Base-by-base conservation (phyloP, 352 stramenopile genomes). In the Phytophthora multivora region DNA sequence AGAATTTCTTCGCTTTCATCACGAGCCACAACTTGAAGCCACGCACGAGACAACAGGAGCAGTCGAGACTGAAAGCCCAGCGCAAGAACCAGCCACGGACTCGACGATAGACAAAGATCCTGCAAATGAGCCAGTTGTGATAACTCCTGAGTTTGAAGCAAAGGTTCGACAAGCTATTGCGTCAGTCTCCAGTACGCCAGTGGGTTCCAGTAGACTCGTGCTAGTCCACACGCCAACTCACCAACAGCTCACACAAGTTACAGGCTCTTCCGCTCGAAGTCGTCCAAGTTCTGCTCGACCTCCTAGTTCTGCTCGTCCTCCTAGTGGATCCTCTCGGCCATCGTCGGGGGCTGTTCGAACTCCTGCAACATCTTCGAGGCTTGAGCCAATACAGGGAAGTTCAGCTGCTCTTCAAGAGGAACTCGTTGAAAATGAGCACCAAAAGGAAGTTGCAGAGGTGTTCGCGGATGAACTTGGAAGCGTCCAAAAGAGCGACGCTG, bases 131-230 rank as follows among this genome's bases (percentile, higher is more conserved):
- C 6, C 51, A 57, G 41, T 21, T 51, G 39, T 39, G 4, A 71
- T 79, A 23, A 85, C 66, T 19, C 66, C 74, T 5, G 76, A 85
- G 43, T 82, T 87, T 51, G 75, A 87, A 53, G 77, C 80, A 21
- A 84, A 86, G 45, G 71, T 84, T 31, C 60, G 71, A 25, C 77
- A 69, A 35, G 79, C 77, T 21, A 77, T 89, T 35, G 73, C 80
- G 12, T 53, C 55, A 0, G 66, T 71, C 19, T 78, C 70, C 33
- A 84, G 79, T 43, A 81, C 70, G 0, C 75, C 75, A 0, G 63
- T 87, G 10, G 61, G 68, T 0, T 84, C 77, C 0, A 76, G 77
- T 45, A 79, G 71, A 3, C 59, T 80, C 10, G n/a, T 80, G 15
- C 68, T 80, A 15, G 70, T 86, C 38, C 67, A 54, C 5, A 77